Conservation (phyloP, 371 early-diverging fungal species). For the Mortierella sp. region DNA sequence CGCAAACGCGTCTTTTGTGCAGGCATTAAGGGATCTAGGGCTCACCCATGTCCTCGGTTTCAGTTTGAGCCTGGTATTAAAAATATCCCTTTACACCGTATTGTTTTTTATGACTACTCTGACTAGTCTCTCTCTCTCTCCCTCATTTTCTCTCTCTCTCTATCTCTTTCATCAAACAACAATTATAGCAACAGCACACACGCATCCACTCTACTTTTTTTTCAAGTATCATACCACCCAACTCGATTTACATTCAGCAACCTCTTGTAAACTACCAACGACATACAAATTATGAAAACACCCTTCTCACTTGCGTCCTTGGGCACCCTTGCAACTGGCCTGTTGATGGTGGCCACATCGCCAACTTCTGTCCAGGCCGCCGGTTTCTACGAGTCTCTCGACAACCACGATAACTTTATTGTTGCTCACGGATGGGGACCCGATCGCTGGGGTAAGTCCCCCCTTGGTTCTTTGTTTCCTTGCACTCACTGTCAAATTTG, state of each 20-base stretch:
- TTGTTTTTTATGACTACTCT: no score
- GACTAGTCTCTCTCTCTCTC: no score
- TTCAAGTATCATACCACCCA: no score
- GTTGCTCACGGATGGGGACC: conserved; percentile 49
- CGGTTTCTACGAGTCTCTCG: conserved; percentile 31
- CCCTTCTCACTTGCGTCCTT: background rate
- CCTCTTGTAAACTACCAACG: background rate
- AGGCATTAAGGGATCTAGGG: background rate
- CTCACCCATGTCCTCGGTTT: no score
- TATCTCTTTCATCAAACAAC: no score
- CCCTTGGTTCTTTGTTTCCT: background rate
- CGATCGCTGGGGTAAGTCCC: conserved; percentile 42
- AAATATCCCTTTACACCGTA: no score
- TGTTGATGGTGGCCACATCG: background rate
- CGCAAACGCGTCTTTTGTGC: background rate
- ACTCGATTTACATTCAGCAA: background rate
- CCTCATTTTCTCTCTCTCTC: no score
- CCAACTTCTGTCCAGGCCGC: background rate
- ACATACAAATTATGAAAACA: background rate
- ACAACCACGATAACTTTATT: conserved; percentile 40
- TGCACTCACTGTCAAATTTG: background rate
- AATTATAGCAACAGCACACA: background rate
- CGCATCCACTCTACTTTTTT: no score
- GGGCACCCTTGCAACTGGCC: background rate
- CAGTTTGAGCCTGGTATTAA: no score